A percentile compares a stretch with the other conserved stretches of the same genome.
These are phyloP conservation scores for Pseudoscleropodium purum DNA, from an alignment of 225 moss, liverwort and hornwort species.

Conservation along the genomic window DNA sequence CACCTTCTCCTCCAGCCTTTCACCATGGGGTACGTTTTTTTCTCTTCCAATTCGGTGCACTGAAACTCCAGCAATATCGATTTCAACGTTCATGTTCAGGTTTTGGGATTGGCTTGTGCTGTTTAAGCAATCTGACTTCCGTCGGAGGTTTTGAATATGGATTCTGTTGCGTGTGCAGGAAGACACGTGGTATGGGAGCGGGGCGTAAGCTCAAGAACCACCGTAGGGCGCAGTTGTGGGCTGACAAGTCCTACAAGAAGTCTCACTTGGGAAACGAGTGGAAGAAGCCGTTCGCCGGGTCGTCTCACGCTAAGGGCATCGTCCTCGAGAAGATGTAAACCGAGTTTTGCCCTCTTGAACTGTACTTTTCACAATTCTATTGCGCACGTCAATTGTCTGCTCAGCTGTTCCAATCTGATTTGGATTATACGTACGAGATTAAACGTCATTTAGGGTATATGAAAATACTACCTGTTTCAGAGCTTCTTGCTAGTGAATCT, in stretches of 20 bases:
- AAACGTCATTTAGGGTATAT: too few species aligned
- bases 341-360: not conserved
- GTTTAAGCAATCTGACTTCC: not conserved
- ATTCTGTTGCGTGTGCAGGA: conserved; percentile 7
- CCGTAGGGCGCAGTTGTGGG: conserved; percentile 76
- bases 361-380: not conserved
- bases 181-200: conserved; percentile 94
- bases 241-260: conserved; percentile 93
- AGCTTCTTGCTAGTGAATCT: not conserved
- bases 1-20: not conserved
- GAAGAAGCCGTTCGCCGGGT: conserved; percentile 91
- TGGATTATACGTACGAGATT: not conserved
- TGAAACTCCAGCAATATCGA: not conserved
- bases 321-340: conserved; percentile 85
- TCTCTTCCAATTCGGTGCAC: not conserved
- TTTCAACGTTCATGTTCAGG: not conserved
- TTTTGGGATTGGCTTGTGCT: not conserved
- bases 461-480: not conserved
- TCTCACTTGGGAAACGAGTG: conserved; percentile 86
- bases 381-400: not conserved
- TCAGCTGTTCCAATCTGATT: not conserved
- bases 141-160: not conserved
- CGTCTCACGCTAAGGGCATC: conserved; percentile 90
- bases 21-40: conserved; percentile 23
- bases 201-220: conserved; percentile 94